phyloP scores from a whole-genome alignment of 2,329 filamentous ascomycete species.

The Neopestalotiopsis clavispora region DNA sequence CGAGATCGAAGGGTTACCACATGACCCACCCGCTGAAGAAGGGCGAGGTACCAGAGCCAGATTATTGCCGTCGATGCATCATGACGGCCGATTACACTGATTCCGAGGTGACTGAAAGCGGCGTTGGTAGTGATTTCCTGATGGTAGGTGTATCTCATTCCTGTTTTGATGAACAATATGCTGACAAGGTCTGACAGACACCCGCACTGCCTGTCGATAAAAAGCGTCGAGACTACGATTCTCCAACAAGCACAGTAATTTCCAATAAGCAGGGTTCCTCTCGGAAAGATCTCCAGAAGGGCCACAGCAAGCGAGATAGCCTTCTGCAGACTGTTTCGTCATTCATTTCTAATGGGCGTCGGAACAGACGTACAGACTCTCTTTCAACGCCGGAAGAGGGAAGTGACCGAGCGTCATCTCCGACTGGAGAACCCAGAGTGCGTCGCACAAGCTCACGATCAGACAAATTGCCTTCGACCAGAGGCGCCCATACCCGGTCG shows the following conservation, averaged over 20 bases:
- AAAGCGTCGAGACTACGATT: constrained; percentile 4
- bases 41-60: constrained; percentile 14
- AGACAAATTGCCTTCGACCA: neutral
- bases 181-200: neutral
- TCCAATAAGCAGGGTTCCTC: constrained; percentile 12
- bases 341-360: neutral
- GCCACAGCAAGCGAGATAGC: constrained; percentile 12
- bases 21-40: constrained; percentile 18
- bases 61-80: constrained; percentile 20
- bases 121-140: neutral
- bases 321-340: constrained; percentile 15
- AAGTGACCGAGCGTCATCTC: constrained; percentile 18
- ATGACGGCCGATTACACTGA: constrained; percentile 20
- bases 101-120: constrained; percentile 18
- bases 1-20: constrained; percentile 21
- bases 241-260: constrained; percentile 7
- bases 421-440: neutral
- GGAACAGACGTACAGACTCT: neutral
- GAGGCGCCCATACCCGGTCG: neutral
- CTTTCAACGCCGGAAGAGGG: constrained; percentile 19
- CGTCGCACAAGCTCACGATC: neutral
- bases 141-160: neutral
- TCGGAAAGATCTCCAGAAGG: constrained; percentile 10
- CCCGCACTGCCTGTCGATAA: neutral
- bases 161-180: neutral